Evolutionary conservation across 1,284 basidiomycete species (phyloP).

Genomic region (Phellopilus nigrolimitatus): DNA sequence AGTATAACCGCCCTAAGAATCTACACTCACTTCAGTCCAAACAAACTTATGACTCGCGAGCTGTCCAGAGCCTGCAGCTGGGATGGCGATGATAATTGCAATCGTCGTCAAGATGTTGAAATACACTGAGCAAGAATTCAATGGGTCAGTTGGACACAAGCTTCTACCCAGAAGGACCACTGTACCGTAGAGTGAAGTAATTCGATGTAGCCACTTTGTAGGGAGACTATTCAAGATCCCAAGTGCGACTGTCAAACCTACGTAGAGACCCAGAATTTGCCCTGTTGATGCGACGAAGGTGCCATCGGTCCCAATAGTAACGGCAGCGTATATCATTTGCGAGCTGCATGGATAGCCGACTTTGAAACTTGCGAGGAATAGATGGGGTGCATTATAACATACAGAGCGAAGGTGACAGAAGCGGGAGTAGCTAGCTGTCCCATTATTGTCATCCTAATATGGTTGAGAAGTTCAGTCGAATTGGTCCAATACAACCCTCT

Average conservation of each 20-base stretch:
- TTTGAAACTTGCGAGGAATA: not conserved
- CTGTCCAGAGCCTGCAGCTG: constrained; percentile 17
- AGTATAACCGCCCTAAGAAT: not conserved
- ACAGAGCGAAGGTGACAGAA: constrained; percentile 24
- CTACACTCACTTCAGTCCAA: constrained; percentile 19
- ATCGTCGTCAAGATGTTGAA: constrained; percentile 22
- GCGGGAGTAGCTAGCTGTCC: constrained; percentile 25
- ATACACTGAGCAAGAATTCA: constrained; percentile 13
- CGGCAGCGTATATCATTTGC: constrained; percentile 25
- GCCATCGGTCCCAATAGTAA: constrained; percentile 23
- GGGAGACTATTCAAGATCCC: constrained; percentile 24
- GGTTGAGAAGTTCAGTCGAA: not conserved
- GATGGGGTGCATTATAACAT: not conserved
- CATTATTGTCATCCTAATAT: constrained; percentile 22
- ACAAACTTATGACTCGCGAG: constrained; percentile 21
- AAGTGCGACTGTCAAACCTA: constrained; percentile 20
- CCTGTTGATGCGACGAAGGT: constrained; percentile 22
- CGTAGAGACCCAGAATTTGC: constrained; percentile 23
- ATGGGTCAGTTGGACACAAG: not conserved
- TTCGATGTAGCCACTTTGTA: constrained; percentile 20
- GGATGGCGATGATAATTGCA: constrained; percentile 22
- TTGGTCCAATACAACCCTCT: not conserved
- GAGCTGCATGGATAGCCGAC: constrained; percentile 2
- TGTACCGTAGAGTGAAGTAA: constrained; percentile 20
- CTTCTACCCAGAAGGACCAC: not conserved